Conservation (phyloP, 495 filamentous ascomycete genomes). For the Penicillium cosmopolitanum region DNA sequence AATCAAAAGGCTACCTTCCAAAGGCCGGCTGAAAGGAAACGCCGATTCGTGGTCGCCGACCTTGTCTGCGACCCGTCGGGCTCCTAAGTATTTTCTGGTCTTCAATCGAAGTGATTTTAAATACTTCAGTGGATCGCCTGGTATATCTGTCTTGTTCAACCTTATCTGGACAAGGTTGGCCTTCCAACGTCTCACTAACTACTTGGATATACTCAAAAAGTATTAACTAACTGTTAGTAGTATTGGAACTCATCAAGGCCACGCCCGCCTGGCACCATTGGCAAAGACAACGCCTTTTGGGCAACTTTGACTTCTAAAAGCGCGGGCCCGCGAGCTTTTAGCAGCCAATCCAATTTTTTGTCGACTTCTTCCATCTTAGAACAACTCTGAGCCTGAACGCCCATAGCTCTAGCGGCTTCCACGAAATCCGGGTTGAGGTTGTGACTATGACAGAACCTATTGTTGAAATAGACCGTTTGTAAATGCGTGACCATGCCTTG, state of each 20-base stretch:
- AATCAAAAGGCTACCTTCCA: background rate
- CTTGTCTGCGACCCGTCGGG: too few species aligned
- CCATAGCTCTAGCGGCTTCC: conserved; percentile 65
- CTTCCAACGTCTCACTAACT: too few species aligned
- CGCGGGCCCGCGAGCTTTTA: conserved; percentile 70
- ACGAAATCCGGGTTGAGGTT: conserved; percentile 76
- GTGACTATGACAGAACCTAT: conserved; percentile 90
- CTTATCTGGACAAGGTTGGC: too few species aligned
- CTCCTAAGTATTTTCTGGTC: too few species aligned
- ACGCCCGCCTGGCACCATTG: conserved; percentile 3
- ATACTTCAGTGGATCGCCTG: too few species aligned
- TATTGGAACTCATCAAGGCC: conserved; percentile 9
- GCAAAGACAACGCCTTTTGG: conserved; percentile 5
- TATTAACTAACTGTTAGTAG: conserved; percentile 1
- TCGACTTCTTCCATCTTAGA: conserved; percentile 61
- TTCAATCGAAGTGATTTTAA: too few species aligned
- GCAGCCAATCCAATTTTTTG: conserved; percentile 71
- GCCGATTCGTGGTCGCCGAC: background rate
- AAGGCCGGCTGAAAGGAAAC: background rate
- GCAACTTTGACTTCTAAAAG: conserved; percentile 51
- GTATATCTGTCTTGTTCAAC: too few species aligned
- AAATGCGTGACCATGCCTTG: conserved; percentile 96
- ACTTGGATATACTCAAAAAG: too few species aligned
- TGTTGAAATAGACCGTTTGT: conserved; percentile 92
- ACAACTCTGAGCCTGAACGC: conserved; percentile 60